These are phyloP conservation scores for Chlorella vulgaris DNA, from an alignment of 139 green algal species.

Conservation along the genomic window DNA sequence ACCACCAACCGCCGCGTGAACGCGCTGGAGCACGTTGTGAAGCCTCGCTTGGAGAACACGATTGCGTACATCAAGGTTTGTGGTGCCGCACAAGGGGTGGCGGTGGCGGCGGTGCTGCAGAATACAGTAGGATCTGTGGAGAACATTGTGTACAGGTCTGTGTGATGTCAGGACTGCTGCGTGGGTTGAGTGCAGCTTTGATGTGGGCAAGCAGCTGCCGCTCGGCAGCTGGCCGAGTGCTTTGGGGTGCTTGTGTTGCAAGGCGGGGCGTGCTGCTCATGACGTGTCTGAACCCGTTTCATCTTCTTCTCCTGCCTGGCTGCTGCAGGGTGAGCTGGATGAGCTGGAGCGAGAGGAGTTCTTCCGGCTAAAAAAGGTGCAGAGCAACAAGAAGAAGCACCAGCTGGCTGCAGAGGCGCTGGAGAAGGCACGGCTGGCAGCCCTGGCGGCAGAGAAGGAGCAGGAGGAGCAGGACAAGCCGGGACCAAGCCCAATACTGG, in stretches of 20 bases:
- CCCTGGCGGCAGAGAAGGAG: neutral
- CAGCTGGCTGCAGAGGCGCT: constrained; percentile 51
- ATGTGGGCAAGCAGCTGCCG: no score
- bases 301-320: no score
- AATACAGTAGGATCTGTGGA: neutral
- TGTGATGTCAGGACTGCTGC: no score
- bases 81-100: neutral
- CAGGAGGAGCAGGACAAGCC: neutral
- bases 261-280: no score
- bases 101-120: neutral
- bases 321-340: constrained; percentile 91
- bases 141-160: no score
- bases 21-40: constrained; percentile 98
- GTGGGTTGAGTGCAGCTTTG: no score
- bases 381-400: constrained; percentile 87
- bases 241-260: no score
- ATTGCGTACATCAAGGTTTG: constrained; percentile 98
- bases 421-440: constrained; percentile 45
- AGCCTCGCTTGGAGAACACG: constrained; percentile 96
- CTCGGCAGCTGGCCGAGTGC: no score
- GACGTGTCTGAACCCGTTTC: no score
- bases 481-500: constrained; percentile 19
- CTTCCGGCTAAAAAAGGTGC: constrained; percentile 97
- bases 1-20: constrained; percentile 98
- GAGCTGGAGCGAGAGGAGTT: constrained; percentile 99